These are phyloP conservation scores for Triticum monococcum DNA, from an alignment of 176 grass and related monocot species.

Conservation along the genomic window DNA sequence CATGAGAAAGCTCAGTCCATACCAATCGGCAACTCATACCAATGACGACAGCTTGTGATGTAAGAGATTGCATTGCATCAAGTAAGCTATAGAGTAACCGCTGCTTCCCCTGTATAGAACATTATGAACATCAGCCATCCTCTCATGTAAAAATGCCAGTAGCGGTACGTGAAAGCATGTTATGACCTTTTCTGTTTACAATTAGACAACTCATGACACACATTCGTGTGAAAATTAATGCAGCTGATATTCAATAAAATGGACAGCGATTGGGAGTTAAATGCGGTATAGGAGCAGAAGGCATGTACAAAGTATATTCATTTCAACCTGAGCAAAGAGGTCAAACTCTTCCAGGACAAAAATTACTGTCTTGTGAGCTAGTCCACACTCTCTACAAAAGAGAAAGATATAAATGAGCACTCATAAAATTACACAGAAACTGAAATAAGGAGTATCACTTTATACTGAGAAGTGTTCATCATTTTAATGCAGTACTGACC, in stretches of 20 bases:
- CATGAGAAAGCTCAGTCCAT: slow-evolving; percentile 27
- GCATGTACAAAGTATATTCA: neutral
- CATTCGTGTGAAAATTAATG: neutral
- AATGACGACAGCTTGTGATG: slow-evolving; percentile 88
- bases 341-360: slow-evolving; percentile 92
- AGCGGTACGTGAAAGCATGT: neutral
- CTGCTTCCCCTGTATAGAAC: slow-evolving; percentile 77
- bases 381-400: slow-evolving; percentile 77
- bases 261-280: neutral
- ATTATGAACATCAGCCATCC: slow-evolving; percentile 2
- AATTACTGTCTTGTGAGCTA: slow-evolving; percentile 79
- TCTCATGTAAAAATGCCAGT: neutral
- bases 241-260: neutral
- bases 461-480: slow-evolving; percentile 9
- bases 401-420: slow-evolving; percentile 24
- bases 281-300: slow-evolving; percentile 31
- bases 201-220: neutral
- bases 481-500: slow-evolving; percentile 39
- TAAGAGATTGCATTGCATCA: slow-evolving; percentile 85
- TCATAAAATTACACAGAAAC: neutral
- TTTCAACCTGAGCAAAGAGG: slow-evolving; percentile 86
- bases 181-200: slow-evolving; percentile 12
- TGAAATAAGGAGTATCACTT: neutral
- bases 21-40: slow-evolving; percentile 92
- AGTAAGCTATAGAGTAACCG: slow-evolving; percentile 92